These are phyloP conservation scores for Moesziomyces parantarcticus DNA, from an alignment of 1,284 basidiomycete genomes.

Conservation along the genomic window DNA sequence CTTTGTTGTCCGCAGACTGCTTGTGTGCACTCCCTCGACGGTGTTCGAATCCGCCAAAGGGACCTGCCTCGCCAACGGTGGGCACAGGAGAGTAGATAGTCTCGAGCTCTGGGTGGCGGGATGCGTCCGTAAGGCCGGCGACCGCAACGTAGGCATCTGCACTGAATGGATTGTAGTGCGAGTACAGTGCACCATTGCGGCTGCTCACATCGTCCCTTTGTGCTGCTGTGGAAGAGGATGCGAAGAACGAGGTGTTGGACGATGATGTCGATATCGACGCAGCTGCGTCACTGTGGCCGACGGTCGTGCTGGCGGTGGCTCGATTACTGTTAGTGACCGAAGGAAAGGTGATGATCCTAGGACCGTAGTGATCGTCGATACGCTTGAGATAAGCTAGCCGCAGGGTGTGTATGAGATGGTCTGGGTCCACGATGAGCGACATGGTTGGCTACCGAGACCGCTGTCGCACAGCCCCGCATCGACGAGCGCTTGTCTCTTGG, in stretches of 20 bases:
- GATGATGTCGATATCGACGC: constrained; percentile 23
- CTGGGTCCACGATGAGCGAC: constrained; percentile 52
- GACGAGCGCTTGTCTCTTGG: too few relatives aligned
- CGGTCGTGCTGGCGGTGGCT: constrained; percentile 1
- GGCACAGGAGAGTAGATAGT: constrained; percentile 53
- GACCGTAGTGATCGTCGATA: constrained; percentile 59
- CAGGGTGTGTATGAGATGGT: constrained; percentile 56
- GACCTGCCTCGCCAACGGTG: constrained; percentile 14
- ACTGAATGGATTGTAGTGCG: constrained; percentile 17
- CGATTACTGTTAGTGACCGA: constrained; percentile 9
- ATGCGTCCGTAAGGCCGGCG: constrained; percentile 42
- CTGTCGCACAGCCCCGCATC: constrained; percentile 1
- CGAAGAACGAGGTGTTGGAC: constrained; percentile 22
- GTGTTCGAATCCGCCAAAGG: constrained; percentile 14
- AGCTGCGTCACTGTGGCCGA: neutral
- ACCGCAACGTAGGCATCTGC: constrained; percentile 50
- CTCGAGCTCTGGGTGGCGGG: constrained; percentile 48
- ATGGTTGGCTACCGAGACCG: constrained; percentile 7
- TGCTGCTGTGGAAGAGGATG: constrained; percentile 13
- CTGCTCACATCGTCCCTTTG: constrained; percentile 1
- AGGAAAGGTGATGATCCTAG: constrained; percentile 56
- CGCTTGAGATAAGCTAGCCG: constrained; percentile 57
- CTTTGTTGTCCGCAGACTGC: neutral
- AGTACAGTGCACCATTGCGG: constrained; percentile 1
- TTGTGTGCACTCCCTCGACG: constrained; percentile 3